phyloP scores from a whole-genome alignment of 345 rosid species.

The Pelargonium nanum region DNA sequence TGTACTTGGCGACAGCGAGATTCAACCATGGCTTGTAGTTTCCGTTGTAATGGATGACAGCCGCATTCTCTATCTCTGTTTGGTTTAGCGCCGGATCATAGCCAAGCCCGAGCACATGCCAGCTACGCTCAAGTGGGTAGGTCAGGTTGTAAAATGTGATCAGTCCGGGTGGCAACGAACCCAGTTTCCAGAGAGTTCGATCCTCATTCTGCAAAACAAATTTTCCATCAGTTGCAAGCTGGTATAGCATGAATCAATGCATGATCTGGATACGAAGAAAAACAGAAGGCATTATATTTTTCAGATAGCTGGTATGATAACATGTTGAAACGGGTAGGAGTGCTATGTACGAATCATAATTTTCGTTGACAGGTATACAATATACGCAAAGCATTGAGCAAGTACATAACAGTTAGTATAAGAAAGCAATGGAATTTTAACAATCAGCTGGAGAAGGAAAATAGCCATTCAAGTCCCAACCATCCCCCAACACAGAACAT shows the following conservation, averaged over 20 bases:
- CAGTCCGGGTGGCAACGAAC: conserved; percentile 90
- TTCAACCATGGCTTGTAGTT: conserved; percentile 98
- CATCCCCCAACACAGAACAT: too few species aligned
- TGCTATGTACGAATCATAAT: too few species aligned
- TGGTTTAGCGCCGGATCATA: conserved; percentile 94
- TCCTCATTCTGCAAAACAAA: conserved; percentile 73
- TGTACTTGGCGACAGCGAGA: conserved; percentile 80
- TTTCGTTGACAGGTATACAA: too few species aligned
- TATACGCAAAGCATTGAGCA: too few species aligned
- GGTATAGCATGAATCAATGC: conserved; percentile 8
- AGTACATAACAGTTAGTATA: too few species aligned
- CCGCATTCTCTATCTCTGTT: conserved; percentile 77
- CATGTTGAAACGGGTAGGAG: too few species aligned
- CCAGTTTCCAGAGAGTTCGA: conserved; percentile 95
- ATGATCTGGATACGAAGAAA: neutral
- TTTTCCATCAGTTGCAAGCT: too few species aligned
- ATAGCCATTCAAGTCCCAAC: too few species aligned
- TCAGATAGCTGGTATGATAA: too few species aligned
- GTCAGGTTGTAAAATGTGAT: conserved; percentile 92
- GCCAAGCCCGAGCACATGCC: conserved; percentile 97
- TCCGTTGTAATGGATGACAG: conserved; percentile 91
- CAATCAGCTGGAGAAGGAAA: too few species aligned
- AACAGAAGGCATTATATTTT: too few species aligned
- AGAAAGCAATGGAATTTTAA: too few species aligned
- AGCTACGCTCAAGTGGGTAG: conserved; percentile 60